Conservation (phyloP, 768 basidiomycete genomes). For the Dentipellis sp. region DNA sequence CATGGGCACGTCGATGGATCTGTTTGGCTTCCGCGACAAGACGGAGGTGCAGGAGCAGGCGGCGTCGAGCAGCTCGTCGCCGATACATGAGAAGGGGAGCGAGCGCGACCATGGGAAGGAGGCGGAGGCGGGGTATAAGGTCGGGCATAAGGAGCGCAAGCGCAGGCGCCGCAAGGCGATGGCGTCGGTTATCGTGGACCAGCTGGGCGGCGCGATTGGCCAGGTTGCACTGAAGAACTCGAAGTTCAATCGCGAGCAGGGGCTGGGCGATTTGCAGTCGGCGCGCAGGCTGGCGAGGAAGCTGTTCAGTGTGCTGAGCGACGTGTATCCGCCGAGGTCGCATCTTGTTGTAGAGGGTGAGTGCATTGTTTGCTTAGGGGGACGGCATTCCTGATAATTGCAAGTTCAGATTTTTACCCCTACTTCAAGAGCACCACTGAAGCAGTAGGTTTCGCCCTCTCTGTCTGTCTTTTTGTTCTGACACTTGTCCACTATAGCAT, state of each 20-base stretch:
- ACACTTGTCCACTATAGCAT: constrained; percentile 28
- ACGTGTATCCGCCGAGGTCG: constrained; percentile 47
- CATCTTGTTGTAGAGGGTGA: constrained; percentile 61
- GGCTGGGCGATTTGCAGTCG: constrained; percentile 48
- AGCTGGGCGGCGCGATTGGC: constrained; percentile 56
- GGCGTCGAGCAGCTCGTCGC: constrained; percentile 5
- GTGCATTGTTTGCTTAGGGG: constrained; percentile 5
- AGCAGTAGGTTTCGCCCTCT: constrained; percentile 37
- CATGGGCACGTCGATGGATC: constrained; percentile 10
- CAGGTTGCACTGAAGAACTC: constrained; percentile 64
- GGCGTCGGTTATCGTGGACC: constrained; percentile 62
- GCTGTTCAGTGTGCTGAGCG: constrained; percentile 52
- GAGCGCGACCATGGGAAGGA: constrained; percentile 6
- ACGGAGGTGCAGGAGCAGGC: constrained; percentile 3
- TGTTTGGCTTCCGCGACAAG: constrained; percentile 8
- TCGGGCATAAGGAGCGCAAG: constrained; percentile 24
- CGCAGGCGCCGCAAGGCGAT: constrained; percentile 42
- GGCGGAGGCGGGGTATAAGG: constrained; percentile 1
- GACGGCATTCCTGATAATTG: constrained; percentile 1
- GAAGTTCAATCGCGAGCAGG: constrained; percentile 45
- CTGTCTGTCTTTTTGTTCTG: neutral
- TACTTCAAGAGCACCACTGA: constrained; percentile 68
- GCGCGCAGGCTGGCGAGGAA: constrained; percentile 62
- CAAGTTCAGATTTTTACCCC: constrained; percentile 56
- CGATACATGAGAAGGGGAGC: neutral